Evolutionary conservation across 768 basidiomycete genomes (phyloP), one percentile per base, ranked within the genome.

Genomic region (Candolleomyces eurysporus): DNA sequence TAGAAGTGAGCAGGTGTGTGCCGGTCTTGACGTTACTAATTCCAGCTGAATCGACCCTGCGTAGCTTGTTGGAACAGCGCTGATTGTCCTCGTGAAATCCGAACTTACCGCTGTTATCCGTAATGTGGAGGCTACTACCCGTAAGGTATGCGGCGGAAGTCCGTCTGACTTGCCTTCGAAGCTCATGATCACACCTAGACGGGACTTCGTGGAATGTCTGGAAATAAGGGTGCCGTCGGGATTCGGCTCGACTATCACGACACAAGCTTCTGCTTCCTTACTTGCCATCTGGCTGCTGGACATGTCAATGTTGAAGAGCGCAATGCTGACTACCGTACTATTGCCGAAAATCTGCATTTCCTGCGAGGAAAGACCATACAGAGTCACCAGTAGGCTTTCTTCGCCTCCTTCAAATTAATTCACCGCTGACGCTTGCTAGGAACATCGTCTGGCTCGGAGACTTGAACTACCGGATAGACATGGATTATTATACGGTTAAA

Each of bases 231-330:
- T 19, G 97, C 94, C 1, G 92, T 96, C 13, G 95, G 90, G 6
- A 93, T 99, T 64, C 89, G 97, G 13, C 78, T 99, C 55, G 92
- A 98, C 31, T 93, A 92, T 67, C 82, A 91, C 65, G 94, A 96
- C 69, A 92, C 96, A 9, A 90, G 85, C 59, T 90, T 98, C 68
- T 99, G 97, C 75, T 96, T 98, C 76, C 72, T 99, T 63, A 98
- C 96, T 9, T 94, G 93, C 4, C 97, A 98, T 73, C 82, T 98
- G 46, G 96, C 97, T 16, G 96, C 97, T n/a, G 97, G 97, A 7
- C 95, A 97, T 68, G 70, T 83, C 6, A 96, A 96, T 67, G 79
- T 94, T 4, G 89, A 90, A 39, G 97, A 98, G 71, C 84, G 97
- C 30, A 95, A 98, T 68, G 82, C 88, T 11, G 97, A 99, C 73